Percentiles rank a stretch among this genome's conserved stretches.
These are phyloP conservation scores for Nicotiana rustica DNA, from an alignment of 305 asterid genomes.

Conservation along the genomic window DNA sequence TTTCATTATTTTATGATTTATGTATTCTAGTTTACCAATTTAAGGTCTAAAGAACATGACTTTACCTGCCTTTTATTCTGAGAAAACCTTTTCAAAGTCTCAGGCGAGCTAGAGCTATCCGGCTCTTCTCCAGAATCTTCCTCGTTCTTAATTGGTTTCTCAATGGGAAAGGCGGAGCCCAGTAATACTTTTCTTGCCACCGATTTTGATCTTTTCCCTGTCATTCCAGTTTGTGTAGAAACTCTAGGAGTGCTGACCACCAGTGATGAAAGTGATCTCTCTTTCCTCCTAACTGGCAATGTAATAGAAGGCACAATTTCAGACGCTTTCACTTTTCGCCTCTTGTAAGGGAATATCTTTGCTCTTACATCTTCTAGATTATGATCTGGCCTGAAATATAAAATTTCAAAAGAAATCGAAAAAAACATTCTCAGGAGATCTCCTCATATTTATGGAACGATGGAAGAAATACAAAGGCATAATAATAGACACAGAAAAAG, in stretches of 20 bases:
- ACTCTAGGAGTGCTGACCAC: constrained; percentile 93
- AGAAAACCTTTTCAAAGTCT: constrained; percentile 58
- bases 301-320: constrained; percentile 67
- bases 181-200: constrained; percentile 74
- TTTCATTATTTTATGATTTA: background rate
- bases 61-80: constrained; percentile 75
- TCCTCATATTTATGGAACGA: constrained; percentile 10
- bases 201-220: constrained; percentile 89
- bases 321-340: constrained; percentile 70
- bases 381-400: constrained; percentile 81
- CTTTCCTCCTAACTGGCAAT: constrained; percentile 91
- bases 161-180: constrained; percentile 75
- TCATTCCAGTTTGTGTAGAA: constrained; percentile 78
- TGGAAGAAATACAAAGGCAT: background rate
- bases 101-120: constrained; percentile 86
- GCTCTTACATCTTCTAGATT: constrained; percentile 88
- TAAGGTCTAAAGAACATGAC: constrained; percentile 27
- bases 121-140: constrained; percentile 67
- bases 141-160: constrained; percentile 73
- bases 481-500: background rate
- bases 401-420: background rate
- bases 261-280: constrained; percentile 92
- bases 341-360: constrained; percentile 87
- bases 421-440: constrained; percentile 15
- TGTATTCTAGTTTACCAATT: no score